phyloP scores from a whole-genome alignment of 225 moss, liverwort and hornwort species.

The Polytrichum commune region DNA sequence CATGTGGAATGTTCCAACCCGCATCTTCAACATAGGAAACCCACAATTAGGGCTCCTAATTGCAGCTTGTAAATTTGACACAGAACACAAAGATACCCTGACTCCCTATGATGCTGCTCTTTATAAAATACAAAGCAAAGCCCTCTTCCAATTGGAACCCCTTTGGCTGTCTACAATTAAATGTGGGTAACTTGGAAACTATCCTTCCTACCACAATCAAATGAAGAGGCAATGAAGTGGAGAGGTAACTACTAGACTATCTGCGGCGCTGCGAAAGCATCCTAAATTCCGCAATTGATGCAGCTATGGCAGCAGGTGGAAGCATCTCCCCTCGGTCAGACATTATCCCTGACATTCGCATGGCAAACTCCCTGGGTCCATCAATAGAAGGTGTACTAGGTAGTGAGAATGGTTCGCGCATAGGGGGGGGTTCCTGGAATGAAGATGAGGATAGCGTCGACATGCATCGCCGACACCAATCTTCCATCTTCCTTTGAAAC shows the following conservation, averaged over 20 bases:
- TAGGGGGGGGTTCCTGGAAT: slow-evolving; percentile 44
- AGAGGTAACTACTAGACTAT: slow-evolving; percentile 9
- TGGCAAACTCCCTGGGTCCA: slow-evolving; percentile 36
- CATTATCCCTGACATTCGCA: slow-evolving; percentile 41
- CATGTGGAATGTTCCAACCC: too few species aligned
- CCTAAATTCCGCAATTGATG: slow-evolving; percentile 54
- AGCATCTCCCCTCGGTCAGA: slow-evolving; percentile 47
- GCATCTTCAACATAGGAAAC: too few species aligned
- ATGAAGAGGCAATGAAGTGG: too few species aligned
- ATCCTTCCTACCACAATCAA: too few species aligned
- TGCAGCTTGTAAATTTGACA: too few species aligned
- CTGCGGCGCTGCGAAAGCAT: slow-evolving; percentile 44
- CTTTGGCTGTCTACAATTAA: too few species aligned
- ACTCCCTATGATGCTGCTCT: too few species aligned
- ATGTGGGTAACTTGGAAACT: too few species aligned
- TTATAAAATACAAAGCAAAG: too few species aligned
- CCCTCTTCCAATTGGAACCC: too few species aligned
- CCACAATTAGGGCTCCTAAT: too few species aligned
- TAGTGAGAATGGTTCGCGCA: slow-evolving; percentile 42
- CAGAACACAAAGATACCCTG: too few species aligned
- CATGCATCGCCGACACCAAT: slow-evolving; percentile 56
- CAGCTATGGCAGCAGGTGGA: slow-evolving; percentile 56
- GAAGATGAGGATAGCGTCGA: slow-evolving; percentile 34
- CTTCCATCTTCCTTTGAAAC: slow-evolving; percentile 58
- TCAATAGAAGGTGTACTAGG: slow-evolving; percentile 43